phyloP scores from a whole-genome alignment of 805 yeast genomes.

The Sugiyamaella mastotermitis region DNA sequence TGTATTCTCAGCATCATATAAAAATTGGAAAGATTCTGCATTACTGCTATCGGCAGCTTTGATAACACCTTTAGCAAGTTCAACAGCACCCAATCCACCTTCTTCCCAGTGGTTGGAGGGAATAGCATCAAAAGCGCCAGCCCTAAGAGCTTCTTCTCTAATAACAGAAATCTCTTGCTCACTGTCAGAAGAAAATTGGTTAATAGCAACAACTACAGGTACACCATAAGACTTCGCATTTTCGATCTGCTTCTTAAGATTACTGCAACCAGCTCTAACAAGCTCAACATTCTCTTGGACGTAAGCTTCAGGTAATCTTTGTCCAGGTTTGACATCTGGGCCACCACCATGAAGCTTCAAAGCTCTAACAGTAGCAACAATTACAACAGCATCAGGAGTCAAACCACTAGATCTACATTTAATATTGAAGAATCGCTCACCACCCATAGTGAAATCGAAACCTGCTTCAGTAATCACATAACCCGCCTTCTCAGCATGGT shows the following conservation, averaged over 20 bases:
- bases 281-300: constrained; percentile 73
- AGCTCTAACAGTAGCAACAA: constrained; percentile 96
- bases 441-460: constrained; percentile 98
- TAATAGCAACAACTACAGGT: constrained; percentile 93
- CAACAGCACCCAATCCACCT: constrained; percentile 89
- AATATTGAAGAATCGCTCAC: constrained; percentile 93
- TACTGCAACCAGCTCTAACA: constrained; percentile 74
- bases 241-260: constrained; percentile 82
- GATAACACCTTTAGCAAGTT: constrained; percentile 77
- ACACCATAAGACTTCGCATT: constrained; percentile 81
- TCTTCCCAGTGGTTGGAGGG: constrained; percentile 91
- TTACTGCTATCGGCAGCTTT: constrained; percentile 41
- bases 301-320: constrained; percentile 76
- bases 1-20: constrained; percentile 61
- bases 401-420: constrained; percentile 90
- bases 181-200: constrained; percentile 78
- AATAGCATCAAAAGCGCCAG: constrained; percentile 93
- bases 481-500: constrained; percentile 42
- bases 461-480: constrained; percentile 97
- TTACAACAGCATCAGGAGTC: constrained; percentile 81
- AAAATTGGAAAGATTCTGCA: constrained; percentile 43
- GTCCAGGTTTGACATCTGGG: constrained; percentile 93
- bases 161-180: constrained; percentile 74
- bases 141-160: constrained; percentile 70
- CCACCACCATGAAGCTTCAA: constrained; percentile 96